These are phyloP conservation scores for Microdochium bolleyi DNA, from an alignment of 2,329 filamentous ascomycete genomes.

Conservation along the genomic window DNA sequence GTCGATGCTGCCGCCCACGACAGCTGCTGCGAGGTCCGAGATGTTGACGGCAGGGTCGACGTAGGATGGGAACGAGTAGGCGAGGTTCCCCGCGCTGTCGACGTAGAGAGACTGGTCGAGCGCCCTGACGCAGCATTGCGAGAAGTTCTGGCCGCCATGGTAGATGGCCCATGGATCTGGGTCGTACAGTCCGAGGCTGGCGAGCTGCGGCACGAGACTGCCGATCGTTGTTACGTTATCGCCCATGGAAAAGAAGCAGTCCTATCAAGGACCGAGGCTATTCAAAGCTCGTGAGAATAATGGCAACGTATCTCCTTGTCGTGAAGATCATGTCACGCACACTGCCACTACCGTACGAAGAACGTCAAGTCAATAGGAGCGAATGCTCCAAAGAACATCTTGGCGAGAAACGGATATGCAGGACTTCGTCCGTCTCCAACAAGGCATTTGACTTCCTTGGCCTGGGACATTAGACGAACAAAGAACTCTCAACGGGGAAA, in stretches of 20 bases:
- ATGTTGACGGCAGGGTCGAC: conserved; percentile 12
- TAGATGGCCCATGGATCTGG: conserved; percentile 5
- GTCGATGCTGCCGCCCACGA: conserved; percentile 2
- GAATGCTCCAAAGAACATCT: no score
- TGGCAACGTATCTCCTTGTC: no score
- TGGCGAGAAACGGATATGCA: no score
- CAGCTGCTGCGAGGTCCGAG: conserved; percentile 7
- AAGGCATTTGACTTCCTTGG: no score
- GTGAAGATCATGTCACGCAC: no score
- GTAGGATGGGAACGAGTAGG: conserved; percentile 13
- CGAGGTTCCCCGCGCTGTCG: conserved; percentile 10
- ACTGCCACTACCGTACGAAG: no score
- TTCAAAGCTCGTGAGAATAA: no score
- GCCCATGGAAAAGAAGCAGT: neutral
- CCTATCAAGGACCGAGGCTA: neutral
- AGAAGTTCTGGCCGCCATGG: conserved; percentile 19
- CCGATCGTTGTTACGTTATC: neutral
- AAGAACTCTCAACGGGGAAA: no score
- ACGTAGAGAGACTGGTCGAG: conserved; percentile 15
- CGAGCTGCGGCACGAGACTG: conserved; percentile 15
- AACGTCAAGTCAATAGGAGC: no score
- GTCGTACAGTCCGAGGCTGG: conserved; percentile 7
- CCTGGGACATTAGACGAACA: no score
- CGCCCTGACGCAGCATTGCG: conserved; percentile 19
- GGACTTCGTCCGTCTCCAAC: no score